Base-by-base conservation (phyloP, 208 protist species). In the Trypanosoma lewisi region DNA sequence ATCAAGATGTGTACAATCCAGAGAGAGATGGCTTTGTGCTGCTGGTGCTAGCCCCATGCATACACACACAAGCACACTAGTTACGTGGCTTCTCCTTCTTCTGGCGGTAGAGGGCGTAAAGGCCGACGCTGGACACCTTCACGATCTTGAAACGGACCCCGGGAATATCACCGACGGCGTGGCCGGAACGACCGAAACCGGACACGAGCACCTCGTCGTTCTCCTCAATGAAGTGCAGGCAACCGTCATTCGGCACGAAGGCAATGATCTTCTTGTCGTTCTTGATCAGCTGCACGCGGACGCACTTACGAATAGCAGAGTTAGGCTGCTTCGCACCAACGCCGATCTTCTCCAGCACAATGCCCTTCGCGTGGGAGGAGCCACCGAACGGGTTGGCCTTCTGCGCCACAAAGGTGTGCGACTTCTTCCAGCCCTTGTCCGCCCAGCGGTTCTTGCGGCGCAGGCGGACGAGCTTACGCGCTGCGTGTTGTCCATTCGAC, bases 321-420 rank as follows among this genome's bases (percentile, higher is more conserved):
- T 99, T 99, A 74, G 99, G 99, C 96, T 99, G 98, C 86, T 99
- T 99, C 53, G 98, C 95, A 78, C 99, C 98, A 81, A 99, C 97
- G 80, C 98, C 99, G 70, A 99, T 94, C 93, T 99, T 99, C 91
- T 99, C 98, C 61, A 99, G 74, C 36, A 99, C 98, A 62, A 99
- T 99, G 50, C 98, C 98, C 84, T 99, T 99, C 53, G 97, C 98
- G 89, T 99, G 97, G 25, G 98, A 99, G 42, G 98, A 94, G 60
- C 98, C 98, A 65, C 86, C 91, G 82, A 99, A 99, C 45, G 98
- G 98, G 78, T 99, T 98, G 64, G 95, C 89, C 88, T 99, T 99
- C 73, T 97, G 77, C 27, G 83, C 83, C 33, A 97, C 94, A 62
- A 93, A 89, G 54, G 99, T 96, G 79, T 98, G 88, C 55, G 85